phyloP scores from a whole-genome alignment of 1,284 basidiomycete species.

The Lentinula novae-zelandiae region DNA sequence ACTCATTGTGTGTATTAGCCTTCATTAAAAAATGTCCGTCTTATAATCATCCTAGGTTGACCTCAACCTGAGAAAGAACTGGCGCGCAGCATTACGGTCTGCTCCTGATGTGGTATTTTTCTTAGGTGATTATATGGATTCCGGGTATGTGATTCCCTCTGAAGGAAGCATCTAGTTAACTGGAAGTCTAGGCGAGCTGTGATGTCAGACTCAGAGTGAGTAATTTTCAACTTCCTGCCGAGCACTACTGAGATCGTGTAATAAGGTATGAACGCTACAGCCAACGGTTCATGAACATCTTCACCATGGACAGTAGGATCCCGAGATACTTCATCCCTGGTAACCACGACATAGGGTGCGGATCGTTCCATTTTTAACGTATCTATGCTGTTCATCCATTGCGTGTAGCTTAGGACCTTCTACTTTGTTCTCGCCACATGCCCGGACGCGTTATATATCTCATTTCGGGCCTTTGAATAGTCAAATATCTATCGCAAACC shows the following conservation, averaged over 20 bases:
- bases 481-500: slow-evolving; percentile 52
- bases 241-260: slow-evolving; percentile 24
- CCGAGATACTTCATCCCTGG: slow-evolving; percentile 74
- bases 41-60: slow-evolving; percentile 46
- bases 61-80: slow-evolving; percentile 79
- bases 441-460: slow-evolving; percentile 47
- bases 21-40: not conserved
- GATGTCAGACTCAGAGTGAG: slow-evolving; percentile 68
- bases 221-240: slow-evolving; percentile 15
- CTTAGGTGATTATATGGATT: slow-evolving; percentile 62
- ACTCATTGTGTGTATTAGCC: not conserved
- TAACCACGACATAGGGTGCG: slow-evolving; percentile 81
- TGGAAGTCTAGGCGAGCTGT: slow-evolving; percentile 47
- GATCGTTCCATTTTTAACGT: slow-evolving; percentile 14
- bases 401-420: slow-evolving; percentile 51
- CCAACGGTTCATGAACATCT: slow-evolving; percentile 66
- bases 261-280: slow-evolving; percentile 62
- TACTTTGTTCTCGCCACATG: slow-evolving; percentile 45
- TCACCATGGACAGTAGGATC: slow-evolving; percentile 38
- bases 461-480: slow-evolving; percentile 61
- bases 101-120: slow-evolving; percentile 69
- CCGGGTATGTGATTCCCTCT: not conserved
- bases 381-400: slow-evolving; percentile 8
- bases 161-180: not conserved
- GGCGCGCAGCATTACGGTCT: slow-evolving; percentile 63